Base-by-base conservation (phyloP, 805 yeast species). In the Teunomyces stri region DNA sequence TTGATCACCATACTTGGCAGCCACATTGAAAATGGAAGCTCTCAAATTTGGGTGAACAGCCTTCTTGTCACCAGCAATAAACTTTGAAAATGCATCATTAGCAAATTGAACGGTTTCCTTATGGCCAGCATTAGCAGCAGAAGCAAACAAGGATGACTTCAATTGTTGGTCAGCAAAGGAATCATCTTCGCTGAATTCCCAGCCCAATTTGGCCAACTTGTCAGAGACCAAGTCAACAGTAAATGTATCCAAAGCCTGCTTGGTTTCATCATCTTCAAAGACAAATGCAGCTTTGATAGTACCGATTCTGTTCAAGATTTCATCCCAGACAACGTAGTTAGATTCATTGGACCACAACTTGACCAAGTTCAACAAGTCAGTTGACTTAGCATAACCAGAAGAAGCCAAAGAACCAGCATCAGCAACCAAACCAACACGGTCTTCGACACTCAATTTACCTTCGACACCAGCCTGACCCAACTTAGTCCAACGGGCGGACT, bases 381-480 rank as follows among this genome's bases (percentile, higher is more conserved):
- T 71, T 29, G 90, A 80, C 21, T 83, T 71, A 47, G 84, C 79
- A 56, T 78, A 77, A 27, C 94, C 94, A 15, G 92, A 82, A 22
- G 82, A 69, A 4, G 92, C 81, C 54, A 86, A 74, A 6, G 89
- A 79, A 44, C 78, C 81, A 15, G 87, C 87, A 68, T 87, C 95
- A n/a, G 91, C 86, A 42, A 87, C 85, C 55, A 85, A 75, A 37
- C 91, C 92, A 47, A 85, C 81, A 66, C 89, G 81, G 66, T 87
- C 95, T 62, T 84, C 87, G 44, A 84, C 85, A 9, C 89, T 75
- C 56, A 87, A 75, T 56, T 76, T 68, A 35, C 81, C 82, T 9
- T 74, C 73, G 35, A 75, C 76, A 47, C 82, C 85, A 33, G 80
- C 79, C 51, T 77, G 61, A 46, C 89, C 89, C 55, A 87, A 74